Evolutionary conservation across 192 early-diverging fungal species (phyloP), one percentile per base, ranked within the genome.

Genomic region (Jimgerdemannia lactiflua): DNA sequence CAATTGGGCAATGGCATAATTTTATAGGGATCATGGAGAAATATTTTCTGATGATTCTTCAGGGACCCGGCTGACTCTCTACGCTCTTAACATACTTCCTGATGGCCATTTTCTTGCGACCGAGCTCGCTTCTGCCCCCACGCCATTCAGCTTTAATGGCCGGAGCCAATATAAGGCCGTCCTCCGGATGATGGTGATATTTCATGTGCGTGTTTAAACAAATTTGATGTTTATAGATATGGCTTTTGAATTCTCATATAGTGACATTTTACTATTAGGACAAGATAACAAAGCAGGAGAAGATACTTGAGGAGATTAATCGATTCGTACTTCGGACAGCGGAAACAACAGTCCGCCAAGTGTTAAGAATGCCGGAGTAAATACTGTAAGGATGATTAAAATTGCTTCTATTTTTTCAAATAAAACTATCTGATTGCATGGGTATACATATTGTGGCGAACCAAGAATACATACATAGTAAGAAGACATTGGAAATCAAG

Each of bases 51-150:
- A 65, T 65, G 14, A 76, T 72, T 74, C 44, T 69, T 69, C 42
- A 76, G 75, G 67, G 39, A 71, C 70, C 71, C 42, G 75, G 29
- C 70, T 76, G 6, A 76, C 70, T 7, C 43, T 76, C 4, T 76
- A 76, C 59, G 64, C 64, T 39, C 64, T 76, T 4, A 76, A 72
- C 14, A 66, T 76, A 69, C 0, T 65, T 39, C 49, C 70, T 19
- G 64, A 76, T 76, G 70, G 70, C 4, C n/a, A n/a, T n/a, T 76
- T 76, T 72, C 4, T 76, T 0, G 9, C 43, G 41, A 71, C 70
- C 10, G 75, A 76, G 59, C 41, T 76, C n/a, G 20, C 11, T 71
- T 76, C 75, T 72, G 40, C 75, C 3, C 40, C 71, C 14, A 64
- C 71, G 14, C 75, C 70, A 7, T 76, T 76, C 67, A 71, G 43